These are phyloP conservation scores for Citrus australasica DNA, from an alignment of 345 rosid genomes.

Conservation along the genomic window DNA sequence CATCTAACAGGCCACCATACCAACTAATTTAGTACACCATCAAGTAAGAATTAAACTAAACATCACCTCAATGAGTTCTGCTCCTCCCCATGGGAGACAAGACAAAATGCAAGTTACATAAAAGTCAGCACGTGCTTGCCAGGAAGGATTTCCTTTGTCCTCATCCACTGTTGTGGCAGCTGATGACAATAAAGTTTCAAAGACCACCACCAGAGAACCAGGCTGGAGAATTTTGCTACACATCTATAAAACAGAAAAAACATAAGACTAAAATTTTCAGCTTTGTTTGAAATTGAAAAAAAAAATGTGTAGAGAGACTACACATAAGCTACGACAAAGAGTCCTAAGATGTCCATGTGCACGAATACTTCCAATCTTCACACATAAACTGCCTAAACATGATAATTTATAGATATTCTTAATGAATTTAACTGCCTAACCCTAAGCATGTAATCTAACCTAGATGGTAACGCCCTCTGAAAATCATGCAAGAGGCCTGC, in stretches of 20 bases:
- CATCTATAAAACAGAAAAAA: slow-evolving; percentile 44
- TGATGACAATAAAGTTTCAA: slow-evolving; percentile 85
- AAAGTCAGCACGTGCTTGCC: slow-evolving; percentile 96
- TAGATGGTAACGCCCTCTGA: neutral
- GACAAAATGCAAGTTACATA: slow-evolving; percentile 87
- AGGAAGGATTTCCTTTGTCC: slow-evolving; percentile 95
- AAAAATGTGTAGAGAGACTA: neutral
- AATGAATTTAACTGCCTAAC: neutral
- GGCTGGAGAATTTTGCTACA: slow-evolving; percentile 97
- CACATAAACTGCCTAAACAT: neutral
- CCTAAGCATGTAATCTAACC: neutral
- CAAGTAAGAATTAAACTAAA: slow-evolving; percentile 5
- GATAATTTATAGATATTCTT: neutral
- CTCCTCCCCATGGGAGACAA: slow-evolving; percentile 98
- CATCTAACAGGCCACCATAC: slow-evolving; percentile 9
- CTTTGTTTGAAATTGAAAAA: neutral
- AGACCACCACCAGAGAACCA: slow-evolving; percentile 73
- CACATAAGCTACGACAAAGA: neutral
- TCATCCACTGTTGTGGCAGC: slow-evolving; percentile 97
- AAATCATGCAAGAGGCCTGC: neutral
- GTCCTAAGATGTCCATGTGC: neutral
- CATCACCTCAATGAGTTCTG: slow-evolving; percentile 88
- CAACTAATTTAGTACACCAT: slow-evolving; percentile 9
- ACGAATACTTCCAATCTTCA: neutral
- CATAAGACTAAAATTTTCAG: neutral